Percentiles rank a stretch among this genome's conserved stretches.
These are phyloP conservation scores for Psilocybe azurescens DNA, from an alignment of 768 basidiomycete species.

Conservation along the genomic window DNA sequence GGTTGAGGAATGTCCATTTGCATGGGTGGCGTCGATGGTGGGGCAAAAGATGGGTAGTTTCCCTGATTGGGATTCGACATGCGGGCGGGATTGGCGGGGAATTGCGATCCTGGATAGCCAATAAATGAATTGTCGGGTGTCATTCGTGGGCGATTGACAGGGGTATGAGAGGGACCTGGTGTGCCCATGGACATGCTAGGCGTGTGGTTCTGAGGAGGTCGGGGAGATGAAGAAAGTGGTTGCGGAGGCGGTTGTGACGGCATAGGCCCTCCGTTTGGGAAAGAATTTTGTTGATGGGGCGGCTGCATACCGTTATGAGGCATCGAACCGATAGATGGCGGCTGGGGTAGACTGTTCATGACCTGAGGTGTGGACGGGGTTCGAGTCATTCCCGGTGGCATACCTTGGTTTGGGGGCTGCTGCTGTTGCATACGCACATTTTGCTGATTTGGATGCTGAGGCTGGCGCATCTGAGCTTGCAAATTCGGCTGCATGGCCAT, in stretches of 20 bases:
- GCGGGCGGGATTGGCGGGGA: constrained; percentile 30
- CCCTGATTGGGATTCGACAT: constrained; percentile 17
- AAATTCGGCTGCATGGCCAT: constrained; percentile 52
- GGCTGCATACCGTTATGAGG: constrained; percentile 40
- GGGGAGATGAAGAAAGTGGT: constrained; percentile 47
- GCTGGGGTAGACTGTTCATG: constrained; percentile 51
- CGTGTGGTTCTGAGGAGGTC: constrained; percentile 45
- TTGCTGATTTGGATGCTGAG: constrained; percentile 36
- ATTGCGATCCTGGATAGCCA: constrained; percentile 41
- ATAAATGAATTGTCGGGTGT: constrained; percentile 53
- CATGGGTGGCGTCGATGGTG: constrained; percentile 55
- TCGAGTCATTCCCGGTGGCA: constrained; percentile 49
- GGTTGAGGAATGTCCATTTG: constrained; percentile 52
- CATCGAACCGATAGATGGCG: constrained; percentile 33
- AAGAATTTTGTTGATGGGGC: constrained; percentile 40
- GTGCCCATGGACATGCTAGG: constrained; percentile 44
- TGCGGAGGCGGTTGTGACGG: constrained; percentile 42
- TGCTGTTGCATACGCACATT: constrained; percentile 38
- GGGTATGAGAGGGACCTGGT: constrained; percentile 42
- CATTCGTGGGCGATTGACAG: constrained; percentile 48
- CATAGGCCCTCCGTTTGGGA: constrained; percentile 42
- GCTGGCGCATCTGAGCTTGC: constrained; percentile 40
- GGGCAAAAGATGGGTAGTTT: constrained; percentile 36
- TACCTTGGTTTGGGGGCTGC: constrained; percentile 39
- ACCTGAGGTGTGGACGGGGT: constrained; percentile 46